phyloP scores from a whole-genome alignment of 495 filamentous ascomycete species.

The Neurospora intermedia region DNA sequence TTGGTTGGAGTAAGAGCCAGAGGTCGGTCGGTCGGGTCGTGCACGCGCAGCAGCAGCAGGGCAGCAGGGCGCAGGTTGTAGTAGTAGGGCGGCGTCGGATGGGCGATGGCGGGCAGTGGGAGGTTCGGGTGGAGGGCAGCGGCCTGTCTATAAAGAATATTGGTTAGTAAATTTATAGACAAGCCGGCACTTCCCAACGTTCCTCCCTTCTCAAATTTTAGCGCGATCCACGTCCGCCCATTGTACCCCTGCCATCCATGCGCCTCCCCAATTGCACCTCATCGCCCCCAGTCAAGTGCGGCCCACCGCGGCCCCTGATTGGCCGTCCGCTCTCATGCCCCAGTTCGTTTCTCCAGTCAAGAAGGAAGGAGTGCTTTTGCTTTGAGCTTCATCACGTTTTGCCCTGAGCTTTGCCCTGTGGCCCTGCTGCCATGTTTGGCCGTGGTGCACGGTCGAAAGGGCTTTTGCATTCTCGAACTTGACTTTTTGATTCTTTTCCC shows the following conservation, averaged over 20 bases:
- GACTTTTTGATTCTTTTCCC: neutral
- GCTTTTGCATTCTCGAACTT: neutral
- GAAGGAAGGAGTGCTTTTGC: neutral
- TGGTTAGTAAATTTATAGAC: slow-evolving; percentile 32
- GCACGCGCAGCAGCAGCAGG: neutral
- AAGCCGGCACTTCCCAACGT: slow-evolving; percentile 21
- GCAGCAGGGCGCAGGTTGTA: neutral
- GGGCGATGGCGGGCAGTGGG: slow-evolving; percentile 12
- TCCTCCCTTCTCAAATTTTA: slow-evolving; percentile 21
- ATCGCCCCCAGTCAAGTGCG: neutral
- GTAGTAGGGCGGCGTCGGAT: slow-evolving; percentile 9
- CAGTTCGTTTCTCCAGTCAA: neutral
- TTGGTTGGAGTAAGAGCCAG: neutral
- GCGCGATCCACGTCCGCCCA: slow-evolving; percentile 20
- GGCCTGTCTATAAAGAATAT: slow-evolving; percentile 29
- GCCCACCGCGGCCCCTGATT: neutral
- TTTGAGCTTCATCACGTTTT: neutral
- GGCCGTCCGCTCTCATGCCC: neutral
- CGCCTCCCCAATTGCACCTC: slow-evolving; percentile 4
- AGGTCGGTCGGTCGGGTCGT: neutral
- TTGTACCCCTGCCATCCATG: slow-evolving; percentile 15
- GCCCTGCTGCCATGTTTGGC: neutral
- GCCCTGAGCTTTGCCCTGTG: neutral
- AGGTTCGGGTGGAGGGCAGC: slow-evolving; percentile 28
- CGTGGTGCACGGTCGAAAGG: neutral